These are phyloP conservation scores for Rhizopus microsporus DNA, from an alignment of 371 early-diverging fungal genomes.

Conservation along the genomic window DNA sequence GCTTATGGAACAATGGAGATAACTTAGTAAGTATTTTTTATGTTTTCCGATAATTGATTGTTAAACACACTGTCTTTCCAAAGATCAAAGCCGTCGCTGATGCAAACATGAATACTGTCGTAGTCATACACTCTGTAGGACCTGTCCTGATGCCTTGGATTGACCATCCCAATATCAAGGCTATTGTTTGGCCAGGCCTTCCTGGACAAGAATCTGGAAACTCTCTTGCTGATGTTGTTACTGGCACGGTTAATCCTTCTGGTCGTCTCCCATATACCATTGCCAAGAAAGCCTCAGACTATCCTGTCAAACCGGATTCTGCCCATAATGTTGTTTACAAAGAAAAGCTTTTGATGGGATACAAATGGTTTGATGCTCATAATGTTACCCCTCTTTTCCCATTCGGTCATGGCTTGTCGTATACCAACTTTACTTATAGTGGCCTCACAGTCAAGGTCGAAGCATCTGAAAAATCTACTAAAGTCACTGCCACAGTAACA, in stretches of 20 bases:
- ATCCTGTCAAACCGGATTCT: conserved; percentile 19
- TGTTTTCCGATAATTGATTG: not conserved
- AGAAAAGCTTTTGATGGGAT: conserved; percentile 59
- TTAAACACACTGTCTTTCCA: not conserved
- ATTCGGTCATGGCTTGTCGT: conserved; percentile 69
- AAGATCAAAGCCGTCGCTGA: conserved; percentile 58
- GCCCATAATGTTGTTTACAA: conserved; percentile 32
- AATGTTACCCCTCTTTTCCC: conserved; percentile 51
- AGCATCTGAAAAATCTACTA: not conserved
- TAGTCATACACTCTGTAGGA: conserved; percentile 64
- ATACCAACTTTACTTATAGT: conserved; percentile 57
- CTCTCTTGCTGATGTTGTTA: conserved; percentile 59
- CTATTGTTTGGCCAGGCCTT: conserved; percentile 54
- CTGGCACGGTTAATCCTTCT: conserved; percentile 63
- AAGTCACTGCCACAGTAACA: conserved; percentile 33
- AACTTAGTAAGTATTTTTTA: conserved; percentile 37
- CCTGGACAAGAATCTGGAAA: conserved; percentile 65
- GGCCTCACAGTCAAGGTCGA: conserved; percentile 21
- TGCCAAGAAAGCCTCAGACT: conserved; percentile 40
- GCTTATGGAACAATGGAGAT: conserved; percentile 62
- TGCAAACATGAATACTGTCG: conserved; percentile 54
- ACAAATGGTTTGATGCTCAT: conserved; percentile 52
- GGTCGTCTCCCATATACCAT: conserved; percentile 65
- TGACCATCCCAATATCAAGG: conserved; percentile 57
- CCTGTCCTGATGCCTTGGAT: conserved; percentile 62